These are phyloP conservation scores for Aureobasidium sp. DNA, from an alignment of 2,329 filamentous ascomycete species.

Conservation along the genomic window DNA sequence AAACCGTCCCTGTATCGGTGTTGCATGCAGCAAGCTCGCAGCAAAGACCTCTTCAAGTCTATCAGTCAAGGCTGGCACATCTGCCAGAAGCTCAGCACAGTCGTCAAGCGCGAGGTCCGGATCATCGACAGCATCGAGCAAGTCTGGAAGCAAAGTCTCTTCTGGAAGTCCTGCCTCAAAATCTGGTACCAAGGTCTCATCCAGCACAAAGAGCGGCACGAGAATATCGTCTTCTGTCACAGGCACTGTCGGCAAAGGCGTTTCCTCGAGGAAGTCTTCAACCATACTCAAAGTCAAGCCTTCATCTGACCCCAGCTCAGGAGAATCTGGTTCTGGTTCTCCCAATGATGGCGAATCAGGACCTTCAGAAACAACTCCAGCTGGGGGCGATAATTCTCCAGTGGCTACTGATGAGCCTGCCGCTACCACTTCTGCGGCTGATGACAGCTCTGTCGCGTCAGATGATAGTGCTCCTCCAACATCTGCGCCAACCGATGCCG, in stretches of 20 bases:
- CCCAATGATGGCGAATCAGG: too few species aligned
- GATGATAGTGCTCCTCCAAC: background rate
- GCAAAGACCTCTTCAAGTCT: background rate
- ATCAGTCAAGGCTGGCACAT: background rate
- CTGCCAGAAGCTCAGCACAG: background rate
- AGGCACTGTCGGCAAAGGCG: background rate
- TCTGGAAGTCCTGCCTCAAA: background rate
- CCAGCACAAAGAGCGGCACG: background rate
- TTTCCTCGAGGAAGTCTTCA: background rate
- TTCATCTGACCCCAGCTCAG: conserved; percentile 1
- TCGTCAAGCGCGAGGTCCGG: background rate
- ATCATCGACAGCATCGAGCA: background rate
- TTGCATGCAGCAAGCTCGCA: background rate
- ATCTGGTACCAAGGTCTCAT: background rate
- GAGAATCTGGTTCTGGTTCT: background rate
- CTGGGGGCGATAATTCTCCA: background rate
- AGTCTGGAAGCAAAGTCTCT: too few species aligned
- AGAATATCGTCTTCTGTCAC: background rate
- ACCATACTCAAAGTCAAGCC: background rate
- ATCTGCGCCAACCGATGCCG: background rate
- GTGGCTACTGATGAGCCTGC: background rate
- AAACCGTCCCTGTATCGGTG: background rate
- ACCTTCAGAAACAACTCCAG: background rate
- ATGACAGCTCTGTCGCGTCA: background rate
- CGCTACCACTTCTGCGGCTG: background rate